Evolutionary conservation across 768 basidiomycete species (phyloP).

Genomic region (Suillus clintonianus): DNA sequence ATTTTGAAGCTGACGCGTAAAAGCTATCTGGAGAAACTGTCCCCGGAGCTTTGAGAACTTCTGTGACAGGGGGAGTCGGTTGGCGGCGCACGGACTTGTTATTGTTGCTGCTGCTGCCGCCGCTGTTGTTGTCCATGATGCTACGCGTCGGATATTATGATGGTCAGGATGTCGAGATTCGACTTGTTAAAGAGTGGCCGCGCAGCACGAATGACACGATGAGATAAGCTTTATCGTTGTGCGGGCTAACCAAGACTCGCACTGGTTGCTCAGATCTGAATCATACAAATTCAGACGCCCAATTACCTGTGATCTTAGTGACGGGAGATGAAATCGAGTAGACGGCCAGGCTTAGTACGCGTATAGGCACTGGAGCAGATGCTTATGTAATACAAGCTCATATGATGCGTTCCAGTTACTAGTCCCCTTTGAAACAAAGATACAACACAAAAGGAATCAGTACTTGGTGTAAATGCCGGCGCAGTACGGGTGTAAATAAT

Average conservation of each 20-base stretch:
- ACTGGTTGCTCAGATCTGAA: constrained; percentile 14
- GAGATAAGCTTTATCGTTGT: background rate
- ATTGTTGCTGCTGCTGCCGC: constrained; percentile 32
- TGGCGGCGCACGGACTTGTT: constrained; percentile 34
- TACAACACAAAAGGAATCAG: background rate
- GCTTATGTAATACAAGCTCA: constrained; percentile 28
- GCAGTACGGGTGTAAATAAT: background rate
- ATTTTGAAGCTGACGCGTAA: constrained; percentile 24
- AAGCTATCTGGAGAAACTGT: constrained; percentile 30
- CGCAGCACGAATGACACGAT: background rate
- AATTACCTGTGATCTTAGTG: constrained; percentile 7
- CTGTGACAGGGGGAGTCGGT: constrained; percentile 45
- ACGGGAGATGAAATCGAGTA: constrained; percentile 12
- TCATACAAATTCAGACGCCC: constrained; percentile 5
- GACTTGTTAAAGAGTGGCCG: background rate
- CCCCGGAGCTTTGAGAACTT: constrained; percentile 31
- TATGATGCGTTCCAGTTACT: too few species aligned
- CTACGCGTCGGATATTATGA: background rate
- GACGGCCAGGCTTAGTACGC: background rate
- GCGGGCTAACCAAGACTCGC: background rate
- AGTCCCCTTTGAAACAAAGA: background rate
- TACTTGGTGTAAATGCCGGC: background rate
- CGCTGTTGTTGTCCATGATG: constrained; percentile 44
- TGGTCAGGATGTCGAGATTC: background rate
- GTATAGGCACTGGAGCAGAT: background rate